Conservation (phyloP, 2,329 filamentous ascomycete species). For the Fusarium staphyleae region DNA sequence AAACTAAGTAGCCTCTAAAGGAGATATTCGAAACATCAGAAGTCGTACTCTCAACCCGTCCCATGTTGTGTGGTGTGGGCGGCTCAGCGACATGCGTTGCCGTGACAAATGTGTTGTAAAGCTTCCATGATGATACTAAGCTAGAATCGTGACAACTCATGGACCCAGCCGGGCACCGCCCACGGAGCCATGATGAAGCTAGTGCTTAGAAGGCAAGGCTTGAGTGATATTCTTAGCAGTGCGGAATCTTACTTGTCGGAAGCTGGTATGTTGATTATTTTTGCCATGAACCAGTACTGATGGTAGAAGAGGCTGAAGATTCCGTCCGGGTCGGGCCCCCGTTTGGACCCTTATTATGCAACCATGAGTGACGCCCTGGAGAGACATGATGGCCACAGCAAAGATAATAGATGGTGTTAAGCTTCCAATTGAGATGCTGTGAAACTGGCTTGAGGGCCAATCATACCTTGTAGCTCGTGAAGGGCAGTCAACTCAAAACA, state of each 20-base stretch:
- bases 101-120: constrained; percentile 36
- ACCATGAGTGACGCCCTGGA: constrained; percentile 16
- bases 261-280: background rate
- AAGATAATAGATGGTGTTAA: background rate
- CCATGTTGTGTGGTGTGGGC: constrained; percentile 1
- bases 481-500: constrained; percentile 37
- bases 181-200: constrained; percentile 4
- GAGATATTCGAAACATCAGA: background rate
- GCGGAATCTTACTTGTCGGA: background rate
- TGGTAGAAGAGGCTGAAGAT: constrained; percentile 10
- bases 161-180: constrained; percentile 9
- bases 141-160: constrained; percentile 14
- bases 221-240: constrained; percentile 20
- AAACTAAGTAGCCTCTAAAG: too few relatives aligned
- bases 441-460: constrained; percentile 15
- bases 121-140: constrained; percentile 22
- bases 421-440: constrained; percentile 7
- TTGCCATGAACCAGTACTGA: background rate
- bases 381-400: too few relatives aligned
- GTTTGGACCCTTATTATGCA: constrained; percentile 28
- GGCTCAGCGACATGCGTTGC: constrained; percentile 33
- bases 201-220: constrained; percentile 11
- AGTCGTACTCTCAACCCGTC: background rate
- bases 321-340: constrained; percentile 3
- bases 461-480: background rate